Evolutionary conservation across 805 yeast genomes (phyloP).

Genomic region (Candida ulmi): DNA sequence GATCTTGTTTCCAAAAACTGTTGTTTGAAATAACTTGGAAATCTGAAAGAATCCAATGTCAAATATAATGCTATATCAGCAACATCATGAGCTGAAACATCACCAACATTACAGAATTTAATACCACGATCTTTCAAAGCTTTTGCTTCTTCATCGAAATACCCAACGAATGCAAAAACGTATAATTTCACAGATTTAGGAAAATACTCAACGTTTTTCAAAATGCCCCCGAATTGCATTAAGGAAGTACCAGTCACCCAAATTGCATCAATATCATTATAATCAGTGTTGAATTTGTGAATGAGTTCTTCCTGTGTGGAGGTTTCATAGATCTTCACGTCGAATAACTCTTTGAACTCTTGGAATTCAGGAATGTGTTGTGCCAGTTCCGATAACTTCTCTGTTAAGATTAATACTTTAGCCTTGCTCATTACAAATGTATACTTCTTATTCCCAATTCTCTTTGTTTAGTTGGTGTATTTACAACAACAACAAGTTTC

Average conservation of each 20-base stretch:
- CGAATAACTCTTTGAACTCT: background rate
- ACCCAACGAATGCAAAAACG: slow-evolving; percentile 57
- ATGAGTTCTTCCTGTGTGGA: background rate
- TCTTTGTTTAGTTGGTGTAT: too few species aligned
- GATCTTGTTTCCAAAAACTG: slow-evolving; percentile 34
- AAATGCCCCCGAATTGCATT: background rate
- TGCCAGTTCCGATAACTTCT: background rate
- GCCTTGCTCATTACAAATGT: background rate
- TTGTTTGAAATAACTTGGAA: slow-evolving; percentile 41
- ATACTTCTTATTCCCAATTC: too few species aligned
- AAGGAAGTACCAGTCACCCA: background rate
- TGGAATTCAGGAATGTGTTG: slow-evolving; percentile 1
- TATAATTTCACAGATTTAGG: slow-evolving; percentile 36
- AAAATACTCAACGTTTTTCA: background rate
- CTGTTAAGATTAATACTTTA: background rate
- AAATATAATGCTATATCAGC: slow-evolving; percentile 65
- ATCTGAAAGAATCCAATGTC: slow-evolving; percentile 55
- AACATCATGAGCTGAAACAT: slow-evolving; percentile 61
- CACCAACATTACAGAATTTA: slow-evolving; percentile 55
- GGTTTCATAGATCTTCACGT: background rate
- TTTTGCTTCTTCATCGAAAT: slow-evolving; percentile 43
- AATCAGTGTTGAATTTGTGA: background rate
- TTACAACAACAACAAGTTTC: too few species aligned
- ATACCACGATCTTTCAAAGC: slow-evolving; percentile 43
- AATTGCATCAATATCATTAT: background rate